phyloP scores from a whole-genome alignment of 2,329 filamentous ascomycete species.

The Leptographium radiaticola region DNA sequence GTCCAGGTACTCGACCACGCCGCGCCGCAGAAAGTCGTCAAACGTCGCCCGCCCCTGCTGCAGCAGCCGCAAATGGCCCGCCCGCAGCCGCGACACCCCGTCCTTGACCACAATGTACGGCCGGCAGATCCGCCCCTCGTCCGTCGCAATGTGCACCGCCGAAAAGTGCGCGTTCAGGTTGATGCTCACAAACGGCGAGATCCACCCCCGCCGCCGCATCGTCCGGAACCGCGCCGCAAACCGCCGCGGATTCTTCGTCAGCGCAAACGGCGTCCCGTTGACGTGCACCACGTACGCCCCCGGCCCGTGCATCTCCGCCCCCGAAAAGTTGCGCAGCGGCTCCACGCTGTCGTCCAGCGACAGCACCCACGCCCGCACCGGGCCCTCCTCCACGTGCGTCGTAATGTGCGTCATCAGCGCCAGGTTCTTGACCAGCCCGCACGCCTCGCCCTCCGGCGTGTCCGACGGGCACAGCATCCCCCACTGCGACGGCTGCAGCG shows the following conservation, averaged over 20 bases:
- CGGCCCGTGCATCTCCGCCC: constrained; percentile 72
- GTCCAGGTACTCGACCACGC: constrained; percentile 90
- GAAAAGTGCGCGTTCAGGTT: constrained; percentile 89
- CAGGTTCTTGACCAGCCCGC: constrained; percentile 94
- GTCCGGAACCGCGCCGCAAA: constrained; percentile 79
- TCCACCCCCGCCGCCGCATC: constrained; percentile 75
- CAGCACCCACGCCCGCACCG: constrained; percentile 76
- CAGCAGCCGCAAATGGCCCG: constrained; percentile 65
- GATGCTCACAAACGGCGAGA: constrained; percentile 94
- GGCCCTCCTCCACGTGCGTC: constrained; percentile 86
- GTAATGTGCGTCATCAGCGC: constrained; percentile 99
- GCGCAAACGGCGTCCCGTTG: constrained; percentile 85
- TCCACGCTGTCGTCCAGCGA: constrained; percentile 75
- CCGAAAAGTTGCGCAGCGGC: constrained; percentile 55
- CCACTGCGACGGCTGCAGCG: constrained; percentile 92
- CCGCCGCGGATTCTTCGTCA: constrained; percentile 73
- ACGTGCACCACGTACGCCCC: constrained; percentile 86
- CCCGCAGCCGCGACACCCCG: constrained; percentile 65
- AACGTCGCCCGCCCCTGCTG: constrained; percentile 78
- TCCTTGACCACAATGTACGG: constrained; percentile 93
- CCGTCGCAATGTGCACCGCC: constrained; percentile 88
- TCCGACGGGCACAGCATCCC: constrained; percentile 96
- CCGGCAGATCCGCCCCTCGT: constrained; percentile 91
- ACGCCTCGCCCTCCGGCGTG: constrained; percentile 96
- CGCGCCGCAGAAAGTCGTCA: constrained; percentile 82